Conservation (phyloP, 139 green algal genomes). For the Chlorella sp. region DNA sequence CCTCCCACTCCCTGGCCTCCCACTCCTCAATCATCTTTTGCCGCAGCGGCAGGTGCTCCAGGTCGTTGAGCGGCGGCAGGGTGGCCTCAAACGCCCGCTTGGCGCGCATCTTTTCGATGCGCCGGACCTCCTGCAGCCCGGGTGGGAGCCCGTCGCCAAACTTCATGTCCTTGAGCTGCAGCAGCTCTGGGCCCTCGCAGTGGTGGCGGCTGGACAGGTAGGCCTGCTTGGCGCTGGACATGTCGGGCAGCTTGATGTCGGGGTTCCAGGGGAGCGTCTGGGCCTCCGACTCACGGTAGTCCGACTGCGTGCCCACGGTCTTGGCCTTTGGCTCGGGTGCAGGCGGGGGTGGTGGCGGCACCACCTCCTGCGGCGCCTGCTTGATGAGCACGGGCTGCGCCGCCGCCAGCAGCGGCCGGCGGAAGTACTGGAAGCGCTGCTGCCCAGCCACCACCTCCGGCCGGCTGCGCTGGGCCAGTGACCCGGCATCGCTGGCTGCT, state of each 20-base stretch:
- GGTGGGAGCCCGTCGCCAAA: constrained; percentile 57
- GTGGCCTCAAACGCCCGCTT: constrained; percentile 75
- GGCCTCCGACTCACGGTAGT: constrained; percentile 69
- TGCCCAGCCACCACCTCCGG: constrained; percentile 19
- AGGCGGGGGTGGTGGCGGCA: constrained; percentile 8
- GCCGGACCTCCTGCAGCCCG: constrained; percentile 42
- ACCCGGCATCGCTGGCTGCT: neutral
- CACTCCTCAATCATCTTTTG: constrained; percentile 74
- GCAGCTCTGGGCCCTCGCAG: constrained; percentile 57
- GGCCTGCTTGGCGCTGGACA: constrained; percentile 50
- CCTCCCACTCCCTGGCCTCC: constrained; percentile 67
- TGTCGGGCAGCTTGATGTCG: constrained; percentile 40
- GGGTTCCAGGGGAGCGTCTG: constrained; percentile 68
- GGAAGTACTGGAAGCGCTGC: constrained; percentile 50
- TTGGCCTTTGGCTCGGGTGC: constrained; percentile 13
- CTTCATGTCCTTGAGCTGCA: constrained; percentile 55
- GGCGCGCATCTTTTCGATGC: constrained; percentile 62
- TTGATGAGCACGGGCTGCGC: constrained; percentile 21
- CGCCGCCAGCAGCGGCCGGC: constrained; percentile 17
- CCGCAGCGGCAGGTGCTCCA: constrained; percentile 50
- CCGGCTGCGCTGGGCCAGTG: neutral
- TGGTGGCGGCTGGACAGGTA: constrained; percentile 36
- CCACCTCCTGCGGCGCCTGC: constrained; percentile 2
- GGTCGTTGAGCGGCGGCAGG: constrained; percentile 59
- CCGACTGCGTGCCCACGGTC: constrained; percentile 66